Percentiles rank a stretch among this genome's conserved stretches.
Conservation (phyloP, 805 yeast species). For the Lachancea dasiensis region DNA sequence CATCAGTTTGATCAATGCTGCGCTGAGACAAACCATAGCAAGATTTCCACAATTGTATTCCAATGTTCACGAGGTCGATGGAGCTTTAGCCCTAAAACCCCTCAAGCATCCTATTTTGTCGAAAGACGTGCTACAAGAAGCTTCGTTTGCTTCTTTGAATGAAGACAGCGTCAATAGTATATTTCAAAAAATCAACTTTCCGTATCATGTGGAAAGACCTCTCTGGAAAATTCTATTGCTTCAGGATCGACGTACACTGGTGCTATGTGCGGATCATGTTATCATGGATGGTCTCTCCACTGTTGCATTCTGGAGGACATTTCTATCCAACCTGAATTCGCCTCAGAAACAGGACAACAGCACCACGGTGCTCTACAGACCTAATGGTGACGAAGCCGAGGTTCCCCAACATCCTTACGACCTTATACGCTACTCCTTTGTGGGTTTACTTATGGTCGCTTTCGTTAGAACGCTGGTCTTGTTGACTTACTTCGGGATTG, state of each 20-base stretch:
- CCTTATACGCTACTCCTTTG: slow-evolving; percentile 13
- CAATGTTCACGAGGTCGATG: slow-evolving; percentile 10
- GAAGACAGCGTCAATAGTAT: slow-evolving; percentile 16
- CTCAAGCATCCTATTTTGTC: slow-evolving; percentile 10
- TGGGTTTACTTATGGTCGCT: slow-evolving; percentile 13
- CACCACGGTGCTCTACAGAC: neutral
- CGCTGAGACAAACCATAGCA: slow-evolving; percentile 13
- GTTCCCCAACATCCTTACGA: slow-evolving; percentile 6
- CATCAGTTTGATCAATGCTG: slow-evolving; percentile 8
- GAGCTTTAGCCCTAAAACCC: neutral
- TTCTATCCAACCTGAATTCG: slow-evolving; percentile 13
- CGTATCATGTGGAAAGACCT: slow-evolving; percentile 15
- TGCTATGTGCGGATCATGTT: slow-evolving; percentile 23
- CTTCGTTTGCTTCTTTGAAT: slow-evolving; percentile 12
- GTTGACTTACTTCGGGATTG: slow-evolving; percentile 9
- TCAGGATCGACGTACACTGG: slow-evolving; percentile 13
- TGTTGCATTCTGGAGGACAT: slow-evolving; percentile 17
- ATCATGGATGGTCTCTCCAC: slow-evolving; percentile 28
- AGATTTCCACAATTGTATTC: slow-evolving; percentile 18
- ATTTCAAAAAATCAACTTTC: slow-evolving; percentile 18
- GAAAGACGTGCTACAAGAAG: slow-evolving; percentile 20
- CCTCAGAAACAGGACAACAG: neutral
- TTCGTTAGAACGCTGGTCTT: slow-evolving; percentile 4
- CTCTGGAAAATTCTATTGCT: slow-evolving; percentile 26
- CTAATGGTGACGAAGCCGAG: neutral